Percentiles rank a stretch among this genome's conserved stretches.
These are phyloP conservation scores for Coelastrella sp. DNA, from an alignment of 139 green algal species.

Conservation along the genomic window DNA sequence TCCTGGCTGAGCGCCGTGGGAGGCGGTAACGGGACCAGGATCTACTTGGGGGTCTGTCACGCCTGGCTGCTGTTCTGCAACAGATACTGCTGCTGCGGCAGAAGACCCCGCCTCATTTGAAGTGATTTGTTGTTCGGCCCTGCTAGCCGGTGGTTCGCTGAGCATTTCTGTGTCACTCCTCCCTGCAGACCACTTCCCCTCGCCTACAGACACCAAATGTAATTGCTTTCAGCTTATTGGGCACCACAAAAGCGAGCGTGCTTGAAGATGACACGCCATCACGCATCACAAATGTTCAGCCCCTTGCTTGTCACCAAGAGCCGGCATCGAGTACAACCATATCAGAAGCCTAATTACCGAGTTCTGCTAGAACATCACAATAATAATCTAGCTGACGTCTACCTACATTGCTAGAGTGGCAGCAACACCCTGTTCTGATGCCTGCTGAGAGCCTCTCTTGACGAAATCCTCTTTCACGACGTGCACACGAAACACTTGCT, in stretches of 20 bases:
- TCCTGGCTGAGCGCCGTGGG: background rate
- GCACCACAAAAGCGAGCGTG: too few relatives aligned
- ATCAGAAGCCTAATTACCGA: background rate
- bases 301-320: background rate
- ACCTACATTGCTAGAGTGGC: constrained; percentile 42
- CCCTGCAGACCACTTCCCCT: background rate
- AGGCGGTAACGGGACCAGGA: background rate
- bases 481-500: too few relatives aligned
- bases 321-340: background rate
- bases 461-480: too few relatives aligned
- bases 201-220: constrained; percentile 33
- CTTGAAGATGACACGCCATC: background rate
- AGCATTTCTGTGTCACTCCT: background rate
- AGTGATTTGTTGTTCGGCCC: background rate
- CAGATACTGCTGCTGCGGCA: background rate
- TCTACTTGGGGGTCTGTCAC: background rate
- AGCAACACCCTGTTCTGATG: constrained; percentile 47
- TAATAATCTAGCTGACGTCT: background rate
- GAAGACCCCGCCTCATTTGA: background rate
- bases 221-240: too few relatives aligned
- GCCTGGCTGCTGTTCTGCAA: background rate
- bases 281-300: background rate
- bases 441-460: constrained; percentile 47
- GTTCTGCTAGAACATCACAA: background rate
- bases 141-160: background rate